phyloP scores from a whole-genome alignment of 2,329 filamentous ascomycete species.

The Hypocreales sp. region DNA sequence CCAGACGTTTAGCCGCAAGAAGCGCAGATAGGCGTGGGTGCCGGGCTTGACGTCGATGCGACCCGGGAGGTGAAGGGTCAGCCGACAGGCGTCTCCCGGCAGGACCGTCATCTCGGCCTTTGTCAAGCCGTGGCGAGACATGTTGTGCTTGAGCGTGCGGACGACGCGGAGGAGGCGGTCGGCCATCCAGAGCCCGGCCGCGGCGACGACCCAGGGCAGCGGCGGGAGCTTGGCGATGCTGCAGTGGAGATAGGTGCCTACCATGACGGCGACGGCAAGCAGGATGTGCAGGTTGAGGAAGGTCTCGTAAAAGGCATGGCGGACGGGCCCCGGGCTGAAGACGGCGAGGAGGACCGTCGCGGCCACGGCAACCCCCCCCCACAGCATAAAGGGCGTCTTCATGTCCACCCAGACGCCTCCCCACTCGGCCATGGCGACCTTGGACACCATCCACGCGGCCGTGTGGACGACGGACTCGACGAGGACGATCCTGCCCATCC shows the following conservation, averaged over 20 bases:
- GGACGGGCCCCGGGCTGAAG: constrained; percentile 59
- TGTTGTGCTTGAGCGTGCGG: constrained; percentile 52
- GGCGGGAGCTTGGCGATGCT: constrained; percentile 54
- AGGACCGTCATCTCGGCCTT: constrained; percentile 51
- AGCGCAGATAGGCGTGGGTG: constrained; percentile 60
- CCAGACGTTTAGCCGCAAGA: constrained; percentile 49
- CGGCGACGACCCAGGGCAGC: constrained; percentile 56
- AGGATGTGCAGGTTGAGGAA: constrained; percentile 79
- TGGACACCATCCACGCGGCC: constrained; percentile 58
- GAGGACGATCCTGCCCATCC: constrained; percentile 61
- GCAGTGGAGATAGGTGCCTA: constrained; percentile 67
- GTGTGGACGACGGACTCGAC: constrained; percentile 53
- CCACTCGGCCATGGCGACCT: constrained; percentile 48
- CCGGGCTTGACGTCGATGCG: constrained; percentile 52
- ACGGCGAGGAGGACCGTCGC: constrained; percentile 52
- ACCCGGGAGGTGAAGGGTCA: constrained; percentile 54
- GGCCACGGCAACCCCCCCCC: constrained; percentile 44
- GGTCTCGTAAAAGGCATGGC: constrained; percentile 92
- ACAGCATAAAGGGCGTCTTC: constrained; percentile 46
- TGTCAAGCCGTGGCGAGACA: constrained; percentile 40
- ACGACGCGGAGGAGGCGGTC: constrained; percentile 53
- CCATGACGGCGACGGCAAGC: constrained; percentile 51
- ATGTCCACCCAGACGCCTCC: constrained; percentile 25
- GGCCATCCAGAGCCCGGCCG: constrained; percentile 58
- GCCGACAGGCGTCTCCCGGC: constrained; percentile 52